Conservation (phyloP, 2,329 filamentous ascomycete species). For the Fusarium sp. region DNA sequence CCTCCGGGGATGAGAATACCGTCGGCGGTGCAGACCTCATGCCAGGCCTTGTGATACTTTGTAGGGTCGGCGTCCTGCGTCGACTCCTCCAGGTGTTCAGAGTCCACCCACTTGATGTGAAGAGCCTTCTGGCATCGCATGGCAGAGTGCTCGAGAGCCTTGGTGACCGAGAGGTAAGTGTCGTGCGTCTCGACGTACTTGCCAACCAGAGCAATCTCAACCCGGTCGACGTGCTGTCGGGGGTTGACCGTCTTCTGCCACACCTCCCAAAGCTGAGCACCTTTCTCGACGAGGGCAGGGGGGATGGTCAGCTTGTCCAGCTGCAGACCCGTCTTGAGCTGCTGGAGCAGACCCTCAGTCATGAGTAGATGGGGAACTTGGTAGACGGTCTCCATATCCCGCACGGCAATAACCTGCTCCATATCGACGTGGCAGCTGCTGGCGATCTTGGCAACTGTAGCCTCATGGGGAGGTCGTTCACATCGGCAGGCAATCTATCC, state of each 20-base stretch:
- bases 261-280: constrained; percentile 77
- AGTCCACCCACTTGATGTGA: constrained; percentile 85
- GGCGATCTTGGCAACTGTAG: constrained; percentile 88
- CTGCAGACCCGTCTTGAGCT: constrained; percentile 74
- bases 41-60: constrained; percentile 88
- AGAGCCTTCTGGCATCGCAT: constrained; percentile 85
- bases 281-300: constrained; percentile 68
- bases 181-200: constrained; percentile 91
- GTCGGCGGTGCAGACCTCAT: constrained; percentile 76
- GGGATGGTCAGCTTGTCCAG: constrained; percentile 70
- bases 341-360: constrained; percentile 78
- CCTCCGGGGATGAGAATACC: constrained; percentile 60
- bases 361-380: constrained; percentile 94
- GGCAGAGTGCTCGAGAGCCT: constrained; percentile 89
- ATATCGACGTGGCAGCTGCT: constrained; percentile 88
- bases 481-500: constrained; percentile 90
- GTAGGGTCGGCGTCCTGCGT: constrained; percentile 72
- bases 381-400: constrained; percentile 90
- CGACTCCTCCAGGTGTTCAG: constrained; percentile 81
- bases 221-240: constrained; percentile 73
- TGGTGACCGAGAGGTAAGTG: constrained; percentile 84
- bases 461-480: constrained; percentile 77
- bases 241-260: constrained; percentile 81
- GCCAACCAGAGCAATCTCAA: constrained; percentile 88
- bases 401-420: constrained; percentile 89